Conservation (phyloP, 257 asterid species). For the Verbascum thapsus region DNA sequence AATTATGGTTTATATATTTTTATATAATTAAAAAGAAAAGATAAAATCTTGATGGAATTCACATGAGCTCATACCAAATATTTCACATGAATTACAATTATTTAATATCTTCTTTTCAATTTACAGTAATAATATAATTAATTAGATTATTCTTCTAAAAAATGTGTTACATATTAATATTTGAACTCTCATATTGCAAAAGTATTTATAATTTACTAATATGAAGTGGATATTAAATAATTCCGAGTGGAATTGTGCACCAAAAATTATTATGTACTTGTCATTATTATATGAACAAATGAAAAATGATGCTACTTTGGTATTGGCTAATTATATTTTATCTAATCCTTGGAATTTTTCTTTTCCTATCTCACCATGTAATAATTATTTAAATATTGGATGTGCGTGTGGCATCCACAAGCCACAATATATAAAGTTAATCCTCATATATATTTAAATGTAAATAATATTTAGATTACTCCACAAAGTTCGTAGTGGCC, state of each 20-base stretch:
- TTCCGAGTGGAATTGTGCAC: neutral
- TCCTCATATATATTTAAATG: neutral
- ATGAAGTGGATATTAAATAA: neutral
- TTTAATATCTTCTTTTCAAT: too few species aligned
- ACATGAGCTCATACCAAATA: too few species aligned
- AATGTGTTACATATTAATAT: neutral
- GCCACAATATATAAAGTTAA: conserved; percentile 26
- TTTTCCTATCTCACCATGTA: too few species aligned
- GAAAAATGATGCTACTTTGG: neutral
- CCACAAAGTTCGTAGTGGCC: conserved; percentile 34
- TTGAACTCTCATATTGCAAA: neutral
- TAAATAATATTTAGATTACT: neutral
- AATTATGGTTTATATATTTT: too few species aligned
- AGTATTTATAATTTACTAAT: neutral
- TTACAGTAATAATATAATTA: too few species aligned
- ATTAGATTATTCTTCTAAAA: too few species aligned
- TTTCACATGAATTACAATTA: too few species aligned
- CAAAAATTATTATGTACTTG: neutral
- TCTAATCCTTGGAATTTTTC: neutral
- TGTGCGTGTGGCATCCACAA: conserved; percentile 54
- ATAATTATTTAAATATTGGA: conserved; percentile 24
- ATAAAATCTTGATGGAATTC: too few species aligned
- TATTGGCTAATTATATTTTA: conserved; percentile 12
- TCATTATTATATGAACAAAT: too few species aligned
- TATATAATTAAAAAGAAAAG: too few species aligned